Conservation (phyloP, 1,139 yeast species). For the Magnusiomyces starmeri region DNA sequence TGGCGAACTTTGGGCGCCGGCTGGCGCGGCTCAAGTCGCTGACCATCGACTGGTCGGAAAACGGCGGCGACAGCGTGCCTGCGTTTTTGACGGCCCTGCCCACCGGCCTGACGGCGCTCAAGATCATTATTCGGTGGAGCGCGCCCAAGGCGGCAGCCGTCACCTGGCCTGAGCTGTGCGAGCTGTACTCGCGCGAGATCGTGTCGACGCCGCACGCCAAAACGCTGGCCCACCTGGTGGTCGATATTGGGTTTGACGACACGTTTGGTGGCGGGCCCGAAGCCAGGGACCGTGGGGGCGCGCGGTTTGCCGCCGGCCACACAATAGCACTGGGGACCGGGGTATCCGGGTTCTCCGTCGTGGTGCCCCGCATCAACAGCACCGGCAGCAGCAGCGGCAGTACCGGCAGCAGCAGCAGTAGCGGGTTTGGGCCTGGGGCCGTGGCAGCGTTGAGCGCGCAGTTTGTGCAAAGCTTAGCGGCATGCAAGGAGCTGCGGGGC, state of each 20-base stretch:
- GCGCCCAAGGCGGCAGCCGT: constrained; percentile 3
- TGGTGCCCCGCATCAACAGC: background rate
- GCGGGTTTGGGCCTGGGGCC: no score
- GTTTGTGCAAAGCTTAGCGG: constrained; percentile 1
- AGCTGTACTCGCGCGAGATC: constrained; percentile 10
- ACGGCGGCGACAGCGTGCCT: constrained; percentile 14
- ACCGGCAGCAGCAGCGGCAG: background rate
- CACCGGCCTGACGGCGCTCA: constrained; percentile 11
- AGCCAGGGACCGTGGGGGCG: background rate
- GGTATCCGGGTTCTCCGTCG: background rate
- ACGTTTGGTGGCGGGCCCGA: constrained; percentile 1
- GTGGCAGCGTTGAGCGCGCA: background rate
- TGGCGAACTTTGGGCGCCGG: constrained; percentile 9
- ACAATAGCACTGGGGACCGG: background rate
- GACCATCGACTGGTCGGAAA: constrained; percentile 17
- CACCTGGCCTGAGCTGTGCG: constrained; percentile 14
- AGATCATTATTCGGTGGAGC: constrained; percentile 15
- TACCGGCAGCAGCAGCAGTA: background rate
- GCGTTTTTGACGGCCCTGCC: constrained; percentile 9
- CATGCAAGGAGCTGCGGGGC: constrained; percentile 14
- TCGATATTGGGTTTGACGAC: constrained; percentile 7
- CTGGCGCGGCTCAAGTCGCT: constrained; percentile 8
- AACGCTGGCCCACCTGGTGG: constrained; percentile 14
- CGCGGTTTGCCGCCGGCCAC: background rate
- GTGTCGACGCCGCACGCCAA: constrained; percentile 10